These are phyloP conservation scores for Trichosanthes cucumerina DNA, from an alignment of 306 rosid species.

Conservation along the genomic window DNA sequence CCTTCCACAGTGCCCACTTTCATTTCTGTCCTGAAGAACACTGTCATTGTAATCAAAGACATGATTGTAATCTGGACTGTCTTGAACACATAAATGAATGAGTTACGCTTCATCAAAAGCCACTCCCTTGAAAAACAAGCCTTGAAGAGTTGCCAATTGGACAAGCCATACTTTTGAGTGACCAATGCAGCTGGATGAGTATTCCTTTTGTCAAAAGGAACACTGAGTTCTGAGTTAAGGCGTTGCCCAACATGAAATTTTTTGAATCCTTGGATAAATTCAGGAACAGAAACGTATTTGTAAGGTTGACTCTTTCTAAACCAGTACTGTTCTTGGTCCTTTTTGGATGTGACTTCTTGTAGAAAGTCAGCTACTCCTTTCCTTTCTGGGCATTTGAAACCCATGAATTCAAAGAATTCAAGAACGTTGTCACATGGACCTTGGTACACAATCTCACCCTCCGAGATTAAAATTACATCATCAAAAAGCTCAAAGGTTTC, in stretches of 20 bases:
- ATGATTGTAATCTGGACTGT: constrained; percentile 48
- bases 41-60: constrained; percentile 55
- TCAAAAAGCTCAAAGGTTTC: constrained; percentile 63
- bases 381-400: constrained; percentile 69
- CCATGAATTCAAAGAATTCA: constrained; percentile 38
- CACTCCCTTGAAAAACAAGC: constrained; percentile 73
- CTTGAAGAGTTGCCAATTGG: constrained; percentile 54
- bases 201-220: constrained; percentile 35
- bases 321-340: constrained; percentile 80
- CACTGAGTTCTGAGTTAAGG: constrained; percentile 28
- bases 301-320: constrained; percentile 38
- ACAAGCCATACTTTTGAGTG: constrained; percentile 47
- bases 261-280: constrained; percentile 33
- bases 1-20: constrained; percentile 41
- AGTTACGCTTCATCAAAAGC: constrained; percentile 53
- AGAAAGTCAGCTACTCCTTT: constrained; percentile 71
- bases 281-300: constrained; percentile 32
- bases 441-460: constrained; percentile 67
- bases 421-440: constrained; percentile 52
- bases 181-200: constrained; percentile 53
- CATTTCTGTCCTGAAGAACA: constrained; percentile 60
- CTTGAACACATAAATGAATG: constrained; percentile 55
- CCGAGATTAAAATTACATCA: constrained; percentile 57
- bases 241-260: constrained; percentile 25
- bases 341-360: constrained; percentile 69